Evolutionary conservation across 1,139 yeast genomes (phyloP), one percentile per base, ranked within the genome.

Genomic region (Pichia kudriavzevii): DNA sequence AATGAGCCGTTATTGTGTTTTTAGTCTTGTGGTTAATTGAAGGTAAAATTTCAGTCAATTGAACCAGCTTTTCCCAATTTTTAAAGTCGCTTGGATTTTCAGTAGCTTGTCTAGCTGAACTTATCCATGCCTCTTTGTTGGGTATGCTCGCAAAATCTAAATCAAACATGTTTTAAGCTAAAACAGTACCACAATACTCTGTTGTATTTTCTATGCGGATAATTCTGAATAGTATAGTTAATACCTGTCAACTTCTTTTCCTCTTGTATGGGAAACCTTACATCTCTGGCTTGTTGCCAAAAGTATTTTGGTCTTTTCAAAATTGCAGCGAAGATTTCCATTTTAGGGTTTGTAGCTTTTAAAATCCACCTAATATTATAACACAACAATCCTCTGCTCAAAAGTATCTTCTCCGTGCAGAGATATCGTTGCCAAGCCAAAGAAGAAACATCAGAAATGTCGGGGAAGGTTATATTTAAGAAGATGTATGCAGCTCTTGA

Each of bases 401-500:
- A n/a, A n/a, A n/a, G n/a, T n/a, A n/a, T n/a, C n/a, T n/a, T n/a
- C n/a, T n/a, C n/a, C n/a, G n/a, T n/a, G n/a, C n/a, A n/a, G n/a
- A n/a, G n/a, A n/a, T n/a, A n/a, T n/a, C n/a, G n/a, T n/a, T n/a
- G n/a, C n/a, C n/a, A n/a, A n/a, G n/a, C n/a, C n/a, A n/a, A n/a
- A n/a, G n/a, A n/a, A n/a, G n/a, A 16, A 3, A 16, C 15, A 10
- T 13, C n/a, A 27, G 32, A 26, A 5, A 53, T 53, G 58, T 42
- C 55, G 0, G 44, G 46, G n/a, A 45, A 42, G 27, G 30, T 41
- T 6, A 25, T 46, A 4, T 49, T 50, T 27, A 44, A 48, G 28
- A 30, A 41, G 14, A 40, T 56, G 26, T 34, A 48, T 21, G 62
- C 58, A 34, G 79, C 77, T 49, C 62, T 76, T 32, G 60, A 68